Evolutionary conservation across 495 filamentous ascomycete species (phyloP), one percentile per base, ranked within the genome.

Genomic region (Penicillium psychrofluorescens): DNA sequence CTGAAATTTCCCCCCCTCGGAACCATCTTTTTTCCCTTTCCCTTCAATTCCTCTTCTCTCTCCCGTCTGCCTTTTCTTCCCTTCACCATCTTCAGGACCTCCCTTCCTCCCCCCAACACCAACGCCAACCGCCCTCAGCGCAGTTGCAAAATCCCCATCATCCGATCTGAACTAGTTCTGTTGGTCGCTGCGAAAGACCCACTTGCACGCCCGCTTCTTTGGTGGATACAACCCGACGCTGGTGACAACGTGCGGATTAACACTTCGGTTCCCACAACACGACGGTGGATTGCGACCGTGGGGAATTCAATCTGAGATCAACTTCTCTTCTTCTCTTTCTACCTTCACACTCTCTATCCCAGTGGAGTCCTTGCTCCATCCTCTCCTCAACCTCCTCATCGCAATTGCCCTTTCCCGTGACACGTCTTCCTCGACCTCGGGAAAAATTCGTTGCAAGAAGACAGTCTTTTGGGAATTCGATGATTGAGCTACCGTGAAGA

Each of bases 201-300:
- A 70, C 67, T 62, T 61, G 45, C 55, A 63, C 62, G 66, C 66
- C 51, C 62, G 62, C 65, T 62, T 67, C 60, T 51, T 50, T 65
- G 61, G 64, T 68, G 67, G 64, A 68, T 66, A 62, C 64, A 68
- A 65, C 59, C 49, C 61, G 63, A 62, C 56, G 55, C 61, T 58
- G 59, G 49, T 66, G 60, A 68, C 64, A 67, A 67, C 64, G 64
- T 70, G 68, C 66, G 64, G 68, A 67, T 67, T 67, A 64, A 61
- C 40, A 46, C 61, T 63, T 50, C 60, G 61, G 58, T 65, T 69
- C 61, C 62, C 63, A 66, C 64, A 62, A 56, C 36, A 61, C 54
- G 59, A 55, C 55, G 64, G 66, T 71, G 67, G 64, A 62, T 22
- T 22, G 22, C 64, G 59, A 60, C 61, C 62, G 64, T 71, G 67